Evolutionary conservation across 78 protist species (phyloP).

Genomic region (Dictyostelium brefeldianum): DNA sequence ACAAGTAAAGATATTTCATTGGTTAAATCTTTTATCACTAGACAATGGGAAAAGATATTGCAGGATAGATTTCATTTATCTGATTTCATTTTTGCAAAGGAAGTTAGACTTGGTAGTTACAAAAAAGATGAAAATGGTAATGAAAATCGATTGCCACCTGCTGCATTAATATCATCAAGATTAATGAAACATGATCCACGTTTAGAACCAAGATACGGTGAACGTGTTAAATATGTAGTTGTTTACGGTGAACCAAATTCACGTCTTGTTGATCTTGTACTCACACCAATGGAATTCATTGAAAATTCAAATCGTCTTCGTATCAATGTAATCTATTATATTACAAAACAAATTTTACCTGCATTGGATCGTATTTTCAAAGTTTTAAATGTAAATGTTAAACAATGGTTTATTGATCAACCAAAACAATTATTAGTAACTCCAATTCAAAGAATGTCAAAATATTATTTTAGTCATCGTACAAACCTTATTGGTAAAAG

Average conservation of each 20-base stretch:
- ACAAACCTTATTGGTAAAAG: neutral
- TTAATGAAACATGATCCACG: conserved; percentile 87
- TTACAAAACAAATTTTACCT: conserved; percentile 92
- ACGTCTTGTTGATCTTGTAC: conserved; percentile 87
- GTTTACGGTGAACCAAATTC: conserved; percentile 81
- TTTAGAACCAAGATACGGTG: conserved; percentile 89
- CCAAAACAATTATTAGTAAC: conserved; percentile 46
- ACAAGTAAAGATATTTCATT: conserved; percentile 83
- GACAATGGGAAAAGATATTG: conserved; percentile 81
- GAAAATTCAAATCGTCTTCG: neutral
- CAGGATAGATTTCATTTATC: conserved; percentile 54
- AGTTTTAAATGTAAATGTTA: conserved; percentile 87
- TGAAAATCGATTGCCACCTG: conserved; percentile 83
- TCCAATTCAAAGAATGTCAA: conserved; percentile 37
- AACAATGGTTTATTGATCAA: conserved; percentile 55
- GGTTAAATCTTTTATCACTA: conserved; percentile 81
- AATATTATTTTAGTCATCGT: conserved; percentile 1
- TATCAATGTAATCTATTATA: conserved; percentile 87
- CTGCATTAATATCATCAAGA: conserved; percentile 81
- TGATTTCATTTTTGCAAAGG: conserved; percentile 94
- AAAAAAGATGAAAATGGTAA: neutral
- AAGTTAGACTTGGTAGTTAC: conserved; percentile 87
- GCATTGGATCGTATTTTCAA: conserved; percentile 88
- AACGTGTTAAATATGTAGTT: conserved; percentile 91
- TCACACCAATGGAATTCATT: conserved; percentile 78